Evolutionary conservation across 75 land plant genomes (phyloP).

Genomic region (Picea glauca): DNA sequence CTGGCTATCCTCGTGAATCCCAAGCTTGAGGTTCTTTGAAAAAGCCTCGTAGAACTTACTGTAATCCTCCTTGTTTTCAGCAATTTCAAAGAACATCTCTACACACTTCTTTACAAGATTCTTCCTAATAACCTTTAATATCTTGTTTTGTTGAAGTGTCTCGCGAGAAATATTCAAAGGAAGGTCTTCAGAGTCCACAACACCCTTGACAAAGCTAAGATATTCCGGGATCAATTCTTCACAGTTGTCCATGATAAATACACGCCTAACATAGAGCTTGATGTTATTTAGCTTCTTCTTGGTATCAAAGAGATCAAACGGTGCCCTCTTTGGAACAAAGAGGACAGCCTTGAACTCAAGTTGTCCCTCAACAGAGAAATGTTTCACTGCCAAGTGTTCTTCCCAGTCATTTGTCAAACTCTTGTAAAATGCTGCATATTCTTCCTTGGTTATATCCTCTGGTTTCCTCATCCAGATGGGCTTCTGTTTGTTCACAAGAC

Average conservation of each 20-base stretch:
- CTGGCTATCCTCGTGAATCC: conserved; percentile 60
- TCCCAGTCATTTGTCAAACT: conserved; percentile 69
- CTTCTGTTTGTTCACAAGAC: conserved; percentile 74
- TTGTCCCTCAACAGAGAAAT: conserved; percentile 84
- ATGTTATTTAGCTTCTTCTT: conserved; percentile 79
- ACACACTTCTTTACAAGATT: conserved; percentile 74
- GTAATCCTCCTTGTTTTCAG: conserved; percentile 70
- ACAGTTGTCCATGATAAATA: conserved; percentile 88
- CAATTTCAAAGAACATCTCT: conserved; percentile 62
- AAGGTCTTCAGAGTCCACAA: conserved; percentile 74
- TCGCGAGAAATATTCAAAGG: conserved; percentile 76
- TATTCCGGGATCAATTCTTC: conserved; percentile 84
- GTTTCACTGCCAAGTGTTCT: conserved; percentile 78
- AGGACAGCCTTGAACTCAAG: conserved; percentile 82
- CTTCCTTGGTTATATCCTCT: conserved; percentile 72
- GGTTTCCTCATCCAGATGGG: conserved; percentile 90
- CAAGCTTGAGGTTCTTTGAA: conserved; percentile 71
- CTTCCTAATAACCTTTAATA: conserved; percentile 72
- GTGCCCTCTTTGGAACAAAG: conserved; percentile 73
- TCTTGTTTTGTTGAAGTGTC: conserved; percentile 66
- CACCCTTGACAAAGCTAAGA: conserved; percentile 70
- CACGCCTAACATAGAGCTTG: conserved; percentile 75
- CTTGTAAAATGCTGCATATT: conserved; percentile 77
- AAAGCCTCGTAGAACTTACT: conserved; percentile 58
- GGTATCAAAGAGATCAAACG: conserved; percentile 74